Conservation (phyloP, 805 yeast species). For the Yamadazyma paraphyllophila region DNA sequence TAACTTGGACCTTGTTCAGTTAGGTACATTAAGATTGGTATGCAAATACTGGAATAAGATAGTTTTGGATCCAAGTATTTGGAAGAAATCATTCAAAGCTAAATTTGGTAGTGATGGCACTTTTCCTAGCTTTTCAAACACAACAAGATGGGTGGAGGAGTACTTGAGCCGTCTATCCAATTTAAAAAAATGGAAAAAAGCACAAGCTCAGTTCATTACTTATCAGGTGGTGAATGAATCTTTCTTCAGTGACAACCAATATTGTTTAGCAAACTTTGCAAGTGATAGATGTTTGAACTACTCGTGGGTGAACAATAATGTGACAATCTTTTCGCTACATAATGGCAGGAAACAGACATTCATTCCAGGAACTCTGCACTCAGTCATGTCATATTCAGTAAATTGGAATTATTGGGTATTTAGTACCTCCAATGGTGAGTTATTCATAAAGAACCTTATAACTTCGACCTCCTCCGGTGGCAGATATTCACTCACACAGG, state of each 20-base stretch:
- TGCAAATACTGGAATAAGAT: conserved; percentile 49
- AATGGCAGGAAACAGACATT: conserved; percentile 39
- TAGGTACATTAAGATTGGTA: conserved; percentile 41
- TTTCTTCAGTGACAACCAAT: conserved; percentile 12
- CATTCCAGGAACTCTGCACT: conserved; percentile 30
- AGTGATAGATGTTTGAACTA: conserved; percentile 28
- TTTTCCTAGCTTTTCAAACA: conserved; percentile 47
- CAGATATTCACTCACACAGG: conserved; percentile 19
- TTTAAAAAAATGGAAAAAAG: conserved; percentile 39
- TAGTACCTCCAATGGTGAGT: conserved; percentile 27
- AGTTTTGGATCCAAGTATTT: conserved; percentile 44
- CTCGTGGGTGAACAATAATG: conserved; percentile 25
- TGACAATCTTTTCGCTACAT: conserved; percentile 28
- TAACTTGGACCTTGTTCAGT: conserved; percentile 44
- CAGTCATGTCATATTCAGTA: conserved; percentile 13
- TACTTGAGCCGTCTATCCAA: conserved; percentile 38
- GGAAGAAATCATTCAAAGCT: conserved; percentile 45
- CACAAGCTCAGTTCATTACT: conserved; percentile 26
- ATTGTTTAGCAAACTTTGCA: conserved; percentile 26
- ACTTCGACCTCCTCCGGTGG: conserved; percentile 29
- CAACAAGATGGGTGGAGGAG: conserved; percentile 47
- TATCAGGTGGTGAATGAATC: conserved; percentile 29
- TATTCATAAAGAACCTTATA: conserved; percentile 32
- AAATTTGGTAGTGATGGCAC: conserved; percentile 33
- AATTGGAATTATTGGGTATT: conserved; percentile 34